phyloP scores from a whole-genome alignment of 2,329 filamentous ascomycete genomes.

The Fonsecaea multimorphosa region DNA sequence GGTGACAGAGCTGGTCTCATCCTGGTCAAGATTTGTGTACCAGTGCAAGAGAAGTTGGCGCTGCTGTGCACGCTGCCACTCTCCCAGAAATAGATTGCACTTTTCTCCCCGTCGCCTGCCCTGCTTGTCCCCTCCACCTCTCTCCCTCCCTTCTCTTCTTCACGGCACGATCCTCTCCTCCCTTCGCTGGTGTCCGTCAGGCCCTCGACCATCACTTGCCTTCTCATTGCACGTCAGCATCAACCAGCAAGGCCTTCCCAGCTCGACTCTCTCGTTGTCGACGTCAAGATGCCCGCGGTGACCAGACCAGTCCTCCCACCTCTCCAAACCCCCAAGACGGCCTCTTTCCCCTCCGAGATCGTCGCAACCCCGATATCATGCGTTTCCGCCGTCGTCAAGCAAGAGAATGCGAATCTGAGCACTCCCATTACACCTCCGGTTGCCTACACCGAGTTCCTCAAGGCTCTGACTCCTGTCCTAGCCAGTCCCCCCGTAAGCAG shows the following conservation, averaged over 20 bases:
- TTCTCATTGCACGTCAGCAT: conserved; percentile 15
- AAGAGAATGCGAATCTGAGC: conserved; percentile 66
- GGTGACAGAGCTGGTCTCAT: conserved; percentile 38
- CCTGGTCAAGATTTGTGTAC: conserved; percentile 34
- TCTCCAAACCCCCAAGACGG: conserved; percentile 52
- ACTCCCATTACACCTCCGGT: conserved; percentile 90
- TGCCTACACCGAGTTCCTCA: conserved; percentile 92
- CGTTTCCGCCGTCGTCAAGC: conserved; percentile 70
- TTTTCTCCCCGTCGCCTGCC: conserved; percentile 25
- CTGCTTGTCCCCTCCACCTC: conserved; percentile 13
- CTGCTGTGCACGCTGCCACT: conserved; percentile 26
- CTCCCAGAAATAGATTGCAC: conserved; percentile 38
- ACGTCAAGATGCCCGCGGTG: conserved; percentile 39
- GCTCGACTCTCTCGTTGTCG: conserved; percentile 41
- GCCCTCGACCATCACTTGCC: conserved; percentile 23
- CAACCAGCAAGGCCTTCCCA: conserved; percentile 23
- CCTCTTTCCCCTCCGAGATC: conserved; percentile 60
- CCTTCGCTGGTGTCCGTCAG: conserved; percentile 33
- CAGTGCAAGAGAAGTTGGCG: conserved; percentile 20
- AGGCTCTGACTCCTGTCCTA: conserved; percentile 73
- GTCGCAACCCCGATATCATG: conserved; percentile 55
- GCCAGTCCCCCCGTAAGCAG: conserved; percentile 68
- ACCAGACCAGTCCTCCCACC: conserved; percentile 49
- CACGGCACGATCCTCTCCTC: conserved; percentile 34
- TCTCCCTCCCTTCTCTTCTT: conserved; percentile 24